Base-by-base conservation (phyloP, 495 filamentous ascomycete species). In the Tuber microsphaerosporum region DNA sequence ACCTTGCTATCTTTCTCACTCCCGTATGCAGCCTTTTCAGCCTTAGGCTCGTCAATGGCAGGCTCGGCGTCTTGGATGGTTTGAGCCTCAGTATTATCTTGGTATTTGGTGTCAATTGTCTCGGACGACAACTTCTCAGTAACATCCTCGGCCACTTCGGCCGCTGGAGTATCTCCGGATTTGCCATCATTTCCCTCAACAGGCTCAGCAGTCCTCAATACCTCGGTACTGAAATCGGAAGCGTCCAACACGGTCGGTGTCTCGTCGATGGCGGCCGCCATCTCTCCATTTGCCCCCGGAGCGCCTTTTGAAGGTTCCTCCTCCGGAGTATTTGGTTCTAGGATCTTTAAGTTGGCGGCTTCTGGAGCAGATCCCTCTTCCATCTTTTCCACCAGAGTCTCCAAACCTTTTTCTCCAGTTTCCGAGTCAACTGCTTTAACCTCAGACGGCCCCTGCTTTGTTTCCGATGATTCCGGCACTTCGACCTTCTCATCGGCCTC, bases 131-230 rank as follows among this genome's bases (percentile, higher is more conserved):
- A 69, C 46, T 71, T 17, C 34, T 72, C 74, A 37, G 44, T 34
- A 48, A 70, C 69, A 41, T 10, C 26, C 48, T 70, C 61, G 31
- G 61, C 43, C 22, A 79, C 77, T 37, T 79, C 81, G 10, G 51
- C 9, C 19, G 16, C 46, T 37, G 48, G 34, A 31, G 56, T 41
- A 61, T 34, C 75, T 75, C 19, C 46, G 44, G 46, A n/a, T 10
- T 73, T 73, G 43, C 68, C 71, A 20, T 34, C 61, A 41, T 71
- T n/a, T 16, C 39, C 85, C 43, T 81, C 84, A n/a, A 84, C 83
- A 43, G 86, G 81, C 76, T 89, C 87, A 0, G 84, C 87, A 37
- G 87, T 74, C 44, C 46, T 45, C 43, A 89, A 46, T 31, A 87
- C 73, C 76, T 88, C 82, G 72, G 88, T 88, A 74, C 84, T 86